Evolutionary conservation across 192 early-diverging fungal genomes (phyloP), one percentile per base, ranked within the genome.

Genomic region (Coemansia sp.): DNA sequence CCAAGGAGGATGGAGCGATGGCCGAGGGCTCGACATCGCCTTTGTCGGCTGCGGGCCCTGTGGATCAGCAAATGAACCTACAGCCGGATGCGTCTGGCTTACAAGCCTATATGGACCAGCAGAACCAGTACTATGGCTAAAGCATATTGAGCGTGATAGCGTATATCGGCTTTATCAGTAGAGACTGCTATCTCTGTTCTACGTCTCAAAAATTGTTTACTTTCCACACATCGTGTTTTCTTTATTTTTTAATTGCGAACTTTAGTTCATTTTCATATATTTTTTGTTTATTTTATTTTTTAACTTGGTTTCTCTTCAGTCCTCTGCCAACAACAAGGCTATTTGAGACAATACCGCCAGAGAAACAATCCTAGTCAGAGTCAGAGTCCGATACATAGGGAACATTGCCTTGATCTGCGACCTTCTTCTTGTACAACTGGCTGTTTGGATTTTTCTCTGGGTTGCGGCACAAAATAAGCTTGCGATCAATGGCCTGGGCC

Each of bases 391-490:
- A 81, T 1, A 73, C 61, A 36, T 81, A 81, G 20, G 73, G 79
- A 48, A 58, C 59, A 14, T 80, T 73, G 32, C 34, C 65, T 55
- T 73, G 67, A 32, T 59, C 65, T 9, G 65, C 69, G 15, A 46
- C 64, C 34, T 71, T 76, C 62, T 71, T 76, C 59, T 76, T 76
- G 66, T 83, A 89, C 79, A 91, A 62, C 33, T 70, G 76, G 59
- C 87, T 88, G 6, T 84, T 84, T 0, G 90, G 88, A 54, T 91
- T 89, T 63, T 87, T 89, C 63, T 86, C 90, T 9, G 91, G 91
- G 63, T 92, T 91, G 59, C 83, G 82, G 61, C 89, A 91, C 19
- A 81, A 69, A 38, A 82, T 87, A 3, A 92, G 70, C 15, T 85
- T 76, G 46, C 76, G 79, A 70, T 92, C 89, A 54, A 90, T 88